These are phyloP conservation scores for Rhynchospora tenuis DNA, from an alignment of 176 grass and related monocot genomes.

Conservation along the genomic window DNA sequence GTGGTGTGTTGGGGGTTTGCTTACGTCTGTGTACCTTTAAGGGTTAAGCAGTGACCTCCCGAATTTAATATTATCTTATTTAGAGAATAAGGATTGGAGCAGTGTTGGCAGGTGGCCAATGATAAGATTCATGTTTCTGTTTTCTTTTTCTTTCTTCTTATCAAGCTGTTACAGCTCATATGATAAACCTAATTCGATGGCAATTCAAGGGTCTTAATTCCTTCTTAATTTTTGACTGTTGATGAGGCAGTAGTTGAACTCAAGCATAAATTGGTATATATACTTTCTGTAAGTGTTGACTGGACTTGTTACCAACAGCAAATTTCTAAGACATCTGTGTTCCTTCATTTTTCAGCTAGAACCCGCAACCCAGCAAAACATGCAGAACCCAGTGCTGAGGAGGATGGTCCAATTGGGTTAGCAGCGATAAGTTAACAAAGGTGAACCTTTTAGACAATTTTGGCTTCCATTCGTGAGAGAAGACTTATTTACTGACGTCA, in stretches of 20 bases:
- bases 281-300: neutral
- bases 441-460: neutral
- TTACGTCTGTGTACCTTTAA: too few relatives aligned
- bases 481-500: neutral
- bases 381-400: slow-evolving; percentile 47
- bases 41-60: neutral
- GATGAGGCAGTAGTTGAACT: neutral
- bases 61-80: neutral
- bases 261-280: neutral
- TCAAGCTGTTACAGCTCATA: neutral
- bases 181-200: neutral
- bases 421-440: slow-evolving; percentile 49
- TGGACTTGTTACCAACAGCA: neutral
- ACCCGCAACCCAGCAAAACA: slow-evolving; percentile 37
- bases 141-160: neutral
- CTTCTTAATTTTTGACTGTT: neutral
- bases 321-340: slow-evolving; percentile 1
- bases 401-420: slow-evolving; percentile 69
- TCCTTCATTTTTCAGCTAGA: slow-evolving; percentile 46
- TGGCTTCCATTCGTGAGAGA: neutral
- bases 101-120: neutral
- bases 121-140: neutral
- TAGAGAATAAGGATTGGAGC: neutral
- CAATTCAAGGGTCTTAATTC: neutral
- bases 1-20: too few relatives aligned